Base-by-base conservation (phyloP, 2,329 filamentous ascomycete species). In the Ascochyta clinopodiicola region DNA sequence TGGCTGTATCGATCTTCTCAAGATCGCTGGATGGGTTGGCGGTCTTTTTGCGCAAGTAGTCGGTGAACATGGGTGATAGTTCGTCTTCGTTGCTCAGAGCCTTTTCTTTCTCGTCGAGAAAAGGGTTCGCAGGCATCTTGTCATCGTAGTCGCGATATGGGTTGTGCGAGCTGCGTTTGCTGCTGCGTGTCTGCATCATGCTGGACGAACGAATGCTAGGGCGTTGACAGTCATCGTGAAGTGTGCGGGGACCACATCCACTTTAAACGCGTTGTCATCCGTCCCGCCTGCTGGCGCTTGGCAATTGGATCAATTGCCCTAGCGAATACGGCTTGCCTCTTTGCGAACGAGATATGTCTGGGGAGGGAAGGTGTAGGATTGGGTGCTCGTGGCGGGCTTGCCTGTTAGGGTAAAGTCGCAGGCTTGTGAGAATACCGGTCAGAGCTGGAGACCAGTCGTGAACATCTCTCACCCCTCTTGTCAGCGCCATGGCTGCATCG, bases 1-100 rank as follows among this genome's bases (percentile, higher is more conserved):
- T 44, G 21, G 37, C 21, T 21, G 37, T 43, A 8, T 32, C 38
- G 15, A 46, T 46, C 32, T 45, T 56, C 19, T 51, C 52, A 9
- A 56, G 42, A 2, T 51, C 42, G 21, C 46, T 15, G n/a, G 19
- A 7, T 10, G 51, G 45, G 19, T 35, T 31, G 4, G 36, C 47
- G 6, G 49, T 57, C 36, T 57, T 57, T 44, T 51, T 46, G 37
- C 45, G 55, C 29, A 57, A 36, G 32, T 49, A 50, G 32, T 46
- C 40, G 40, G 54, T 21, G 40, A 57, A 57, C 55, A 49, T 57
- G 44, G 50, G 50, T 34, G 55, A 57, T 5, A 57, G 50, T 19
- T 56, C 52, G 43, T 46, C 35, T 45, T 42, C 36, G 22, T 36
- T 31, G 22, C 42, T 46, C 8, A 15, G 12, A 21, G 49, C 52